Conservation (phyloP, 371 early-diverging fungal genomes). For the Mortierella sp. region DNA sequence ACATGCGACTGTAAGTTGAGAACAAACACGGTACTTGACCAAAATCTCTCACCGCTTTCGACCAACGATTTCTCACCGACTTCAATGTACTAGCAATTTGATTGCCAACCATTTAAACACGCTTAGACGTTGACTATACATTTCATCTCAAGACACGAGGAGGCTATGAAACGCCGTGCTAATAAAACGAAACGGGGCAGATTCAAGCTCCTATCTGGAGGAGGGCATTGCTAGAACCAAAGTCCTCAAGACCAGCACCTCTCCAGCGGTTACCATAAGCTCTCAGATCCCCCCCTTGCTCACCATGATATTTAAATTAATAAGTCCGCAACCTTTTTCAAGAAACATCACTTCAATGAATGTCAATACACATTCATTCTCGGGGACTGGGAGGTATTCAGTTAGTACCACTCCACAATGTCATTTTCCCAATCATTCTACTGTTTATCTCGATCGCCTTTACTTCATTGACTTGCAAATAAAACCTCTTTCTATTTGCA, state of each 20-base stretch:
- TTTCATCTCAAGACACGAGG: conserved; percentile 1
- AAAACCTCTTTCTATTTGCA: conserved; percentile 1
- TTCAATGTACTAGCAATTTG: neutral
- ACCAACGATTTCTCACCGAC: neutral
- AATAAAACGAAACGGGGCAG: conserved; percentile 3
- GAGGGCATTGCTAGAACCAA: conserved; percentile 2
- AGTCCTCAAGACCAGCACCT: neutral
- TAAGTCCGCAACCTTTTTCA: neutral
- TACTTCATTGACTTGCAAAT: neutral
- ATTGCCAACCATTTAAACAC: neutral
- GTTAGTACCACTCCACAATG: neutral
- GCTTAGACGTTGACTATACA: neutral
- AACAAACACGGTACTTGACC: neutral
- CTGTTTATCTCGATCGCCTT: neutral
- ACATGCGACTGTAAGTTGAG: conserved; percentile 19
- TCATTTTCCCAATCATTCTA: neutral
- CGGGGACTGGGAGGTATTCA: neutral
- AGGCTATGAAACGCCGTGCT: conserved; percentile 2
- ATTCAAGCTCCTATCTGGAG: neutral
- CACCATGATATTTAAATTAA: neutral
- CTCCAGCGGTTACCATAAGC: conserved; percentile 1
- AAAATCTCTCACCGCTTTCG: neutral
- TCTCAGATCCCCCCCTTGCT: neutral
- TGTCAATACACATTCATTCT: conserved; percentile 1
- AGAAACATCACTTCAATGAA: neutral